A percentile compares a stretch with the other conserved stretches of the same genome.
phyloP scores from a whole-genome alignment of 768 basidiomycete genomes.

The Lactifluus pinguis region DNA sequence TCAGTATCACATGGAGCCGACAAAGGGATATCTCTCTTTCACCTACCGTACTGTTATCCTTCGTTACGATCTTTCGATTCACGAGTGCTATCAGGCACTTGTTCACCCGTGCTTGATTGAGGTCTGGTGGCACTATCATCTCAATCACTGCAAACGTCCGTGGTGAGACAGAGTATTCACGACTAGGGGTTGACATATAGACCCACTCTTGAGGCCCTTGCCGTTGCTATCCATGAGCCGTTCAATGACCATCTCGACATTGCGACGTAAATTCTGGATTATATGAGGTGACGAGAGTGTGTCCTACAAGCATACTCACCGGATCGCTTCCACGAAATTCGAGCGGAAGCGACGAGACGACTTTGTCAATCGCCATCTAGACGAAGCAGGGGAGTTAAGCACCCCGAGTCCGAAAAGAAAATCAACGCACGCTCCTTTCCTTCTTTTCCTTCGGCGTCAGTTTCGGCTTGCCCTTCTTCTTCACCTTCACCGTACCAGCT shows the following conservation, averaged over 20 bases:
- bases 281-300: neutral
- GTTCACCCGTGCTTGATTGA: conserved; percentile 86
- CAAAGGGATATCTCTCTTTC: neutral
- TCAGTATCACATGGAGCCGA: neutral
- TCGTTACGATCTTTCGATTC: conserved; percentile 73
- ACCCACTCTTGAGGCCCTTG: conserved; percentile 55
- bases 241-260: conserved; percentile 76
- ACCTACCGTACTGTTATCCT: conserved; percentile 44
- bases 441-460: conserved; percentile 75
- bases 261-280: conserved; percentile 55
- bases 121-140: conserved; percentile 67
- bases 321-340: conserved; percentile 88
- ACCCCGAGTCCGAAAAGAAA: neutral
- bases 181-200: neutral
- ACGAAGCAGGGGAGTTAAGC: neutral
- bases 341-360: conserved; percentile 69
- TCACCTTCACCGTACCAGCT: conserved; percentile 33
- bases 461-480: conserved; percentile 51
- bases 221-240: conserved; percentile 56
- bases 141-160: conserved; percentile 48
- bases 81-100: conserved; percentile 90
- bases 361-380: conserved; percentile 56
- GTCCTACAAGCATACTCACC: conserved; percentile 34
- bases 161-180: neutral
- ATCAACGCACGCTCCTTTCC: conserved; percentile 53